Evolutionary conservation across 225 moss, liverwort and hornwort genomes (phyloP).

Genomic region (Thuidium tamariscinum): DNA sequence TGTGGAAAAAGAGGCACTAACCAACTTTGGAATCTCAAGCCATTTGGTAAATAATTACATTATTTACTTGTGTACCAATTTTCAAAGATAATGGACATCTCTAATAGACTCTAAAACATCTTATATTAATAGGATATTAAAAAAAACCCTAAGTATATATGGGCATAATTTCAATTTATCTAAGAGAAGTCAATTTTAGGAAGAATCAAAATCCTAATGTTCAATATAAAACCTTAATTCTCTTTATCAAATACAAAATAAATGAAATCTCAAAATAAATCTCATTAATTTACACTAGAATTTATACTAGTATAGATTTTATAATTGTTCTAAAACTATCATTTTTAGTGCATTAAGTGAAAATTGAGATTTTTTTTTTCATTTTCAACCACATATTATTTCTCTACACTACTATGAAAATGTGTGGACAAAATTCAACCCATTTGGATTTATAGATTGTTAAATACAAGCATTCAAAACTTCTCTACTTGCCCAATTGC

Average conservation of each 20-base stretch:
- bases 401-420: rapidly evolving
- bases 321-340: neutral
- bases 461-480: rapidly evolving
- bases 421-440: rapidly evolving
- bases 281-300: neutral
- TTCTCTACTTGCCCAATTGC: neutral
- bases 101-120: neutral
- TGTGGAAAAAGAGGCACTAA: neutral
- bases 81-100: neutral
- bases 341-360: neutral
- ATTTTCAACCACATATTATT: neutral
- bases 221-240: neutral
- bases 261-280: neutral
- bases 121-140: neutral
- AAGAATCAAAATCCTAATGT: neutral
- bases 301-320: neutral
- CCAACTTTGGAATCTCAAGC: neutral
- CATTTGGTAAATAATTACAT: neutral
- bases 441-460: neutral
- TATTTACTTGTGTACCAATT: neutral
- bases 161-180: neutral
- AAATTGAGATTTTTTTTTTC: neutral
- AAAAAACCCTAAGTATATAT: neutral
- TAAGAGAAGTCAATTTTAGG: rapidly evolving
- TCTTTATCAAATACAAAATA: neutral